phyloP scores from a whole-genome alignment of 2,329 filamentous ascomycete genomes.

The Verticillium zaregamsianum region DNA sequence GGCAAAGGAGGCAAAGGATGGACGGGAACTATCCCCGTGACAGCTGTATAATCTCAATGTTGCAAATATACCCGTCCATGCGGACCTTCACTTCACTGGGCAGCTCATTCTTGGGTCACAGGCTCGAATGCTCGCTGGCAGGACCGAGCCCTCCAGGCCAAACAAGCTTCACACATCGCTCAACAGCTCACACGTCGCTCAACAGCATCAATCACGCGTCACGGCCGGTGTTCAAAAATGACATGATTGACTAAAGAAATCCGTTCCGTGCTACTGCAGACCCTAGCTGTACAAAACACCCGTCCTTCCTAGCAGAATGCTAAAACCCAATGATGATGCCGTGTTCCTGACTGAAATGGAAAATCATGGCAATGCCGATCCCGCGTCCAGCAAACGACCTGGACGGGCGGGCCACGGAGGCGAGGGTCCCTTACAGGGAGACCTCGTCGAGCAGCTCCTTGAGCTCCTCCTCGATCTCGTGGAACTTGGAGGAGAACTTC shows the following conservation, averaged over 20 bases:
- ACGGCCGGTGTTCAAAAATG: not conserved
- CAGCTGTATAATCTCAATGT: not conserved
- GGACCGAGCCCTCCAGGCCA: too few species aligned
- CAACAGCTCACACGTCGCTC: too few species aligned
- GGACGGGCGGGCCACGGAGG: not conserved
- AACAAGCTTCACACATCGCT: too few species aligned
- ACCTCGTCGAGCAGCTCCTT: slow-evolving; percentile 55
- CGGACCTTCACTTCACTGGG: too few species aligned
- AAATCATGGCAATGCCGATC: not conserved
- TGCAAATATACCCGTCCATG: not conserved
- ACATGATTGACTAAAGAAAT: not conserved
- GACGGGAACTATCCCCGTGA: not conserved
- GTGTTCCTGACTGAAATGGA: not conserved
- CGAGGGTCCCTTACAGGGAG: slow-evolving; percentile 22
- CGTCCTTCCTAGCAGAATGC: not conserved
- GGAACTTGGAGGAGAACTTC: slow-evolving; percentile 60
- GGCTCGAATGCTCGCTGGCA: too few species aligned
- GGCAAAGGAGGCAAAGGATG: not conserved
- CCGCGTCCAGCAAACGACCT: not conserved
- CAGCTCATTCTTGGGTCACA: too few species aligned
- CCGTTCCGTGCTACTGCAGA: not conserved
- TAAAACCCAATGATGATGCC: not conserved
- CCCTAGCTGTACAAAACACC: not conserved
- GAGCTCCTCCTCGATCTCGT: slow-evolving; percentile 58
- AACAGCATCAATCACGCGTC: too few species aligned